A percentile compares a stretch with the other conserved stretches of the same genome.
These are phyloP conservation scores for Backusella sp. DNA, from an alignment of 192 early-diverging fungal genomes.

Conservation along the genomic window DNA sequence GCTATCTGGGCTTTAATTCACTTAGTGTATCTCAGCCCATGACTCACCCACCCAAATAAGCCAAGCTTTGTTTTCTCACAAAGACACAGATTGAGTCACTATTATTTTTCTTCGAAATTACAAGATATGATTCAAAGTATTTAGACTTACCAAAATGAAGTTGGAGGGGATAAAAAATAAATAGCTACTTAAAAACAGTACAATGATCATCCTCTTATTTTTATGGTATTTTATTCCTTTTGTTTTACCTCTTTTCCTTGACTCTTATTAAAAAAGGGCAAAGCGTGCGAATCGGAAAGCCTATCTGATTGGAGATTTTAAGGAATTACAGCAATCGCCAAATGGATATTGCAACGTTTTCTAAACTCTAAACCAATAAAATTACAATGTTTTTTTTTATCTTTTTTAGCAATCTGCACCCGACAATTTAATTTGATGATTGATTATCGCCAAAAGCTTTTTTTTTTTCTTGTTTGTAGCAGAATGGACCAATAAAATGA, in stretches of 20 bases:
- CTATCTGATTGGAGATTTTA: neutral
- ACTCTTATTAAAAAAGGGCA: neutral
- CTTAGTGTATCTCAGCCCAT: neutral
- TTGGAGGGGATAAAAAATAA: neutral
- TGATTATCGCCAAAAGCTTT: neutral
- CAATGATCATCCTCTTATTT: neutral
- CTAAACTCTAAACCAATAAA: neutral
- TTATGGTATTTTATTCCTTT: neutral
- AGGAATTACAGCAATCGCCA: neutral
- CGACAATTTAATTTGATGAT: neutral
- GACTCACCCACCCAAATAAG: constrained; percentile 2
- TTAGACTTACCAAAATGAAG: neutral
- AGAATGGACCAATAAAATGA: neutral
- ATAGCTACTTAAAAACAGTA: neutral
- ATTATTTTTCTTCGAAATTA: constrained; percentile 1
- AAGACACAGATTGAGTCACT: constrained; percentile 5
- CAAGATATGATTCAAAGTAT: neutral
- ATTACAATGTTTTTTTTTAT: neutral
- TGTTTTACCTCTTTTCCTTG: neutral
- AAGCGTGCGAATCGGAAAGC: neutral
- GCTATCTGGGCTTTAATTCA: neutral
- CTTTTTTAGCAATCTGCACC: constrained; percentile 1
- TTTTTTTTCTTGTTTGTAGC: neutral
- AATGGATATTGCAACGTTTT: neutral
- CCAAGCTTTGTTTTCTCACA: constrained; percentile 3